Percentiles rank a stretch among this genome's conserved stretches.
Evolutionary conservation across 441 rosid species (phyloP).

Genomic region (Syzygium malaccense): DNA sequence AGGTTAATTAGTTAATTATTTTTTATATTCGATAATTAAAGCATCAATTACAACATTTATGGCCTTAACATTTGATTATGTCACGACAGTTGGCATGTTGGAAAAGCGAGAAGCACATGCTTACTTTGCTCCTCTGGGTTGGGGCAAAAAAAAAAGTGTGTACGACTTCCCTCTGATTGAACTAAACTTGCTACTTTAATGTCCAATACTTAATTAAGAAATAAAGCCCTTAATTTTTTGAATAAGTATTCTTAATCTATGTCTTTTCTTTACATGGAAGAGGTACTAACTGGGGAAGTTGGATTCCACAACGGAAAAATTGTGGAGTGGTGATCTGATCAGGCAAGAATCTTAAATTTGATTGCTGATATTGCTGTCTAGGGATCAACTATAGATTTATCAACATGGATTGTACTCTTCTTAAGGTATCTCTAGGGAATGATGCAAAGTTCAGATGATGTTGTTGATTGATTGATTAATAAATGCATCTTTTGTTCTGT

Average conservation of each 20-base stretch:
- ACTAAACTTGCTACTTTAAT: neutral
- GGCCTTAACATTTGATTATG: neutral
- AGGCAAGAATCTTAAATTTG: neutral
- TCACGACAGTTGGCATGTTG: neutral
- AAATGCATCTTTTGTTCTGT: neutral
- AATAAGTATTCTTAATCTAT: neutral
- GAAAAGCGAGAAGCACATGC: neutral
- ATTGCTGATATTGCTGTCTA: neutral
- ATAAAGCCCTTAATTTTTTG: neutral
- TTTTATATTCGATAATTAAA: neutral
- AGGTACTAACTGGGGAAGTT: neutral
- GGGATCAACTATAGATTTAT: neutral
- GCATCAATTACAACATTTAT: neutral
- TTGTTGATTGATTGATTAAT: neutral
- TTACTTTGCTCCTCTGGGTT: neutral
- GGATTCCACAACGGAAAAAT: neutral
- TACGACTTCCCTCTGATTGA: neutral
- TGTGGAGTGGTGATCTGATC: neutral
- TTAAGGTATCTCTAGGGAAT: neutral
- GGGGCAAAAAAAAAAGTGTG: neutral
- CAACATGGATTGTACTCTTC: neutral
- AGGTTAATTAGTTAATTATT: neutral
- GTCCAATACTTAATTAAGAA: neutral
- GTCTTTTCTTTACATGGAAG: neutral
- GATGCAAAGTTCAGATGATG: neutral